Conservation (phyloP, 345 rosid genomes). For the Lepidium sativum region DNA sequence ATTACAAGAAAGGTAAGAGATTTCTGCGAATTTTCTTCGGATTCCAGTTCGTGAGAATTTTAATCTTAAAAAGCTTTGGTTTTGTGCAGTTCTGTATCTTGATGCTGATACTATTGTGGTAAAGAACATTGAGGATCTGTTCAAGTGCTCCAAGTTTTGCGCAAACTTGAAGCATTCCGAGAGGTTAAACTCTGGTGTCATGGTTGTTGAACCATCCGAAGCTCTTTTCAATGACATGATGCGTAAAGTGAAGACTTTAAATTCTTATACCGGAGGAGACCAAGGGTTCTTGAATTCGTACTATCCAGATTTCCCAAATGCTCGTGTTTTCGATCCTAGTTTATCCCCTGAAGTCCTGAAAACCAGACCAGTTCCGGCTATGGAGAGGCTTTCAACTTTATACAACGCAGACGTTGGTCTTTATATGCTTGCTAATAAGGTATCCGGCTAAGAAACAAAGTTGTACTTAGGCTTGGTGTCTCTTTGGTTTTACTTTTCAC, state of each 20-base stretch:
- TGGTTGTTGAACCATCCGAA: conserved; percentile 95
- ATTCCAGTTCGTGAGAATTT: background rate
- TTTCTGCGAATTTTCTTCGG: background rate
- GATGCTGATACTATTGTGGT: conserved; percentile 98
- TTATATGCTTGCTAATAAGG: conserved; percentile 98
- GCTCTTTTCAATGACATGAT: conserved; percentile 72
- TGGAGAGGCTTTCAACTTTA: conserved; percentile 90
- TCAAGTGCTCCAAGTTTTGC: conserved; percentile 73
- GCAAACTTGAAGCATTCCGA: conserved; percentile 96
- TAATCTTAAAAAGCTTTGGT: background rate
- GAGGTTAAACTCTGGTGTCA: conserved; percentile 91
- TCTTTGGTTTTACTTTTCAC: background rate
- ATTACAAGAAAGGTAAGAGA: conserved; percentile 63
- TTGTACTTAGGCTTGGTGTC: background rate
- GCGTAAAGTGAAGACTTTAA: conserved; percentile 71
- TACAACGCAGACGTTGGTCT: conserved; percentile 99
- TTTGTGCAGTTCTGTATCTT: conserved; percentile 72
- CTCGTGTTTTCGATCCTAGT: conserved; percentile 79
- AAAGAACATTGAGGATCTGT: conserved; percentile 79
- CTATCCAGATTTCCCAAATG: conserved; percentile 65
- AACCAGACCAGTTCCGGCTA: conserved; percentile 54
- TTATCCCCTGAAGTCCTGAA: conserved; percentile 45
- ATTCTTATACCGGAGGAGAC: conserved; percentile 90
- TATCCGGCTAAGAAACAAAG: conserved; percentile 5
- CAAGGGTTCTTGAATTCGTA: conserved; percentile 91